Percentiles rank a stretch among this genome's conserved stretches.
Evolutionary conservation across 2,329 filamentous ascomycete genomes (phyloP).

Genomic region (Fusarium sp.): DNA sequence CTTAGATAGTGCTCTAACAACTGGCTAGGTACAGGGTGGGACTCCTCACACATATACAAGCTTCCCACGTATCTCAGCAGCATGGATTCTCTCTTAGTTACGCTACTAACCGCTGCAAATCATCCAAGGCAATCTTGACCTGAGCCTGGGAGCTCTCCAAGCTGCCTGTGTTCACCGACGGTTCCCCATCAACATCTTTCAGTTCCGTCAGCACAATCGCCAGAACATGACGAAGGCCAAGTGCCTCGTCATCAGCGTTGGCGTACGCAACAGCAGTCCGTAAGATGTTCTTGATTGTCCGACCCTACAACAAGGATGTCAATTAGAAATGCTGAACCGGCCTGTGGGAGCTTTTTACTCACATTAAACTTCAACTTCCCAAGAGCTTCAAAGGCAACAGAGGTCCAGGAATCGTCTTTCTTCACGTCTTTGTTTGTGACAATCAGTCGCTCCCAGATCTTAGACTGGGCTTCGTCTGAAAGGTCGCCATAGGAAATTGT

Average conservation of each 20-base stretch:
- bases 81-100: no score
- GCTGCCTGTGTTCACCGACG: accelerated
- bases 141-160: not conserved
- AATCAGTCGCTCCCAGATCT: not conserved
- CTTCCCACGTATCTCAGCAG: no score
- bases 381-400: not conserved
- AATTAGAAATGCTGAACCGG: accelerated
- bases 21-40: not conserved
- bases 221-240: not conserved
- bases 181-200: not conserved
- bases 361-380: not conserved
- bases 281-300: not conserved
- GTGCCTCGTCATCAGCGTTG: not conserved
- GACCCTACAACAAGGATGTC: not conserved
- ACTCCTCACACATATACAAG: no score
- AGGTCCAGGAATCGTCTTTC: not conserved
- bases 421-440: not conserved
- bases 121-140: not conserved
- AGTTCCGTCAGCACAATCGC: not conserved
- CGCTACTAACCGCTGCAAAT: not conserved
- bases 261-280: not conserved
- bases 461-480: not conserved
- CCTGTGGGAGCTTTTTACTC: no score
- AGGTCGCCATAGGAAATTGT: not conserved
- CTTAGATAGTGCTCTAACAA: not conserved